These are phyloP conservation scores for Agroathelia rolfsii DNA, from an alignment of 1,284 basidiomycete species.

Conservation along the genomic window DNA sequence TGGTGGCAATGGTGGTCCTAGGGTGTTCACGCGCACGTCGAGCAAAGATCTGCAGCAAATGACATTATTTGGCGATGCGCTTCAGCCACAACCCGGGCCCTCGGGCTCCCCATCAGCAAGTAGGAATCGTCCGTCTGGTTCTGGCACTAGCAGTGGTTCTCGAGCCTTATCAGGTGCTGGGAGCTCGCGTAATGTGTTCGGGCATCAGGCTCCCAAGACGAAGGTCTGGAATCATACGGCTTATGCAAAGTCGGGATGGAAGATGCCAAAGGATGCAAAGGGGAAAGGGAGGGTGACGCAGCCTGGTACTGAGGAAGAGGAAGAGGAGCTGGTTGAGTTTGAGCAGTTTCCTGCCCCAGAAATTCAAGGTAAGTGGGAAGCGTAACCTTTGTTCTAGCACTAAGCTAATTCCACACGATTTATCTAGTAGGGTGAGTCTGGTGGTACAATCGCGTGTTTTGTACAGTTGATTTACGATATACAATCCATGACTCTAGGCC, in stretches of 20 bases:
- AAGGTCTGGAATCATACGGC: slow-evolving; percentile 84
- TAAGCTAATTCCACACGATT: slow-evolving; percentile 8
- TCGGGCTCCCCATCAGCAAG: slow-evolving; percentile 21
- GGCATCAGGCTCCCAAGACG: slow-evolving; percentile 46
- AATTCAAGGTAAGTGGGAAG: slow-evolving; percentile 39
- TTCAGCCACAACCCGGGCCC: slow-evolving; percentile 22
- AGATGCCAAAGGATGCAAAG: slow-evolving; percentile 37
- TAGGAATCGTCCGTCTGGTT: slow-evolving; percentile 30
- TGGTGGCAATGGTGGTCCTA: slow-evolving; percentile 26
- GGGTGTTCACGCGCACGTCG: slow-evolving; percentile 21
- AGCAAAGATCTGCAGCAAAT: slow-evolving; percentile 43
- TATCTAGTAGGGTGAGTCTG: slow-evolving; percentile 37
- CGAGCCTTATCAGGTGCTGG: too few relatives aligned
- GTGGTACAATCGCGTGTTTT: slow-evolving; percentile 1
- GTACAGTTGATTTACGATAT: slow-evolving; percentile 1
- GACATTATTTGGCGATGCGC: slow-evolving; percentile 52
- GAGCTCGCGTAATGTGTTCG: slow-evolving; percentile 33
- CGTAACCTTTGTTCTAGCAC: slow-evolving; percentile 1
- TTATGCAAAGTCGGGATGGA: slow-evolving; percentile 70
- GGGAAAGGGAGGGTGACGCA: slow-evolving; percentile 38
- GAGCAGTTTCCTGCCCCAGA: slow-evolving; percentile 77
- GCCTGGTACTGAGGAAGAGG: slow-evolving; percentile 36
- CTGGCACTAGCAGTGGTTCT: too few relatives aligned
- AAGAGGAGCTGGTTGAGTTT: slow-evolving; percentile 53
- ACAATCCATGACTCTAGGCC: slow-evolving; percentile 14